Evolutionary conservation across 2,329 filamentous ascomycete species (phyloP), one percentile per base, ranked within the genome.

Genomic region (Hymenoscyphus fructigenus): DNA sequence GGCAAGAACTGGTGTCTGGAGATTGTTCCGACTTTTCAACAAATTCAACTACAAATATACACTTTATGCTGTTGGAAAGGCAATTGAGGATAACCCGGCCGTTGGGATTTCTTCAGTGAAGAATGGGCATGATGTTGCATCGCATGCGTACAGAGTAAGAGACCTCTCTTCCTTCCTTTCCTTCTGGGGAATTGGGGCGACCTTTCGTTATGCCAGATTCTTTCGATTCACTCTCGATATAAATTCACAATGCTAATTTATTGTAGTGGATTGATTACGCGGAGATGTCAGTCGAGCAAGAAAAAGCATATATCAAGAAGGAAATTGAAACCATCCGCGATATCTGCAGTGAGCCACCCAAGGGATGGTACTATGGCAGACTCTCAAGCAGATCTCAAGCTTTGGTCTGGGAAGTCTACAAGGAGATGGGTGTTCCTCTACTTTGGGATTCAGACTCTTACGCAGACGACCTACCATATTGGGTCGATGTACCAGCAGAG

Each of bases 401-500:
- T 10, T 72, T 84, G 26, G 76, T 85, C 0, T 79, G 78, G 57
- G 78, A 81, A 67, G 79, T 82, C 2, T 84, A 81, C 72, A 79
- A 82, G 66, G 83, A 85, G 72, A 80, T 85, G 77, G 80, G 81
- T 3, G 79, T 81, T 60, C 78, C 79, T 63, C 77, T 85, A 0
- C 71, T 84, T 0, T 85, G 82, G 78, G 77, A 78, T 26, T 77
- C 76, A 17, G 83, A 86, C 66, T 79, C 78, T 0, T 85, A 85
- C 65, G 81, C 82, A 15, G 84, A 85, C 64, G 83, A 85, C 64
- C 75, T 85, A 5, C 83, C 83, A 0, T 85, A 85, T 72, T 85
- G 83, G 83, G 76, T 81, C 4, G 83, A 85, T 69, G 73, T 85
- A 1, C 82, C 82, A 0, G 75, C 78, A 34, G 84, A 85, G 73